Base-by-base conservation (phyloP, 495 filamentous ascomycete genomes). In the Neurospora sp. region DNA sequence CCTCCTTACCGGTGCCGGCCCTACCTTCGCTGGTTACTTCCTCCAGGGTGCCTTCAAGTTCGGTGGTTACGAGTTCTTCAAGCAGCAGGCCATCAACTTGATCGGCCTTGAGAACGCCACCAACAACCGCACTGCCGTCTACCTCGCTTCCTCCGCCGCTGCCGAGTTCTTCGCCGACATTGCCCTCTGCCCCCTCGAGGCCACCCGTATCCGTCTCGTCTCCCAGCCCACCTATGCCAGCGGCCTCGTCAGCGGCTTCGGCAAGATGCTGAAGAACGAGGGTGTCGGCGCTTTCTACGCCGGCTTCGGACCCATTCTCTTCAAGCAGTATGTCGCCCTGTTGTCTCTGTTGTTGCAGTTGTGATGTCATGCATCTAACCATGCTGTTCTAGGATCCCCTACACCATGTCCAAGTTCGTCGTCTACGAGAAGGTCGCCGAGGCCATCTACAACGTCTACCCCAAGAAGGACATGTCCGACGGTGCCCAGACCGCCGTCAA, bases 381-480 rank as follows among this genome's bases (percentile, higher is more conserved):
- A 59, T 39, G 1, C 4, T 14, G 9, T 39, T 69, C 18, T 77
- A 97, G 93, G 89, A 92, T 99, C 83, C 96, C 96, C 73, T 99
- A 99, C 88, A 99, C 96, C 82, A 98, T 99, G 96, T 87, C 96
- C 87, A 99, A 99, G 88, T 99, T 99, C 89, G 96, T 97, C 84
- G 96, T 97, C 77, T 98, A 91, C 90, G 96, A 99, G 89, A 98
- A 98, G 89, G 93, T 93, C 80, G 84, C 90, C 77, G 96, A 99
- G 87, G 74, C 86, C 68, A 79, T 93, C 86, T 98, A 89, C 89
- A 75, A 81, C 75, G 71, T 79, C 71, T 87, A 91, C 78, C 91
- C 95, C 89, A 98, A 98, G 88, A 83, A 89, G 77, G 85, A 84
- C 70, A 82, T 92, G 80, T 92, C 92, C 78, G 85, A 90, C 78